A percentile compares a stretch with the other conserved stretches of the same genome.
These are phyloP conservation scores for Tripidium arundinaceum DNA, from an alignment of 202 grass and related monocot species.

Conservation along the genomic window DNA sequence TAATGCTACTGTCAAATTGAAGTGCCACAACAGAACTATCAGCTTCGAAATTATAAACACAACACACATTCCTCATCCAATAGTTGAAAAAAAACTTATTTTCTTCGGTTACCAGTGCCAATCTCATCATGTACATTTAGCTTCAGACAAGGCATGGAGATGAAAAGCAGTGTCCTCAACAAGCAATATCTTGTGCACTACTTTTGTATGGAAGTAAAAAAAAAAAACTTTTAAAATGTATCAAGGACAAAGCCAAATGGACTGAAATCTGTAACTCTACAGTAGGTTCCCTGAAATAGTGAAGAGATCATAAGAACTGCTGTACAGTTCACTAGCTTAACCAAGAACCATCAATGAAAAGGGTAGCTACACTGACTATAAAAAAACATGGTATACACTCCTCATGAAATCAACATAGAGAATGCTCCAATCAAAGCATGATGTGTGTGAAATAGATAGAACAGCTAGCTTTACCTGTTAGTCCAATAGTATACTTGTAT, in stretches of 20 bases:
- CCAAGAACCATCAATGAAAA: not conserved
- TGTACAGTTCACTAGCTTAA: not conserved
- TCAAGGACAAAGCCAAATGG: not conserved
- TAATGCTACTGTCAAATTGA: too few relatives aligned
- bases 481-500: not conserved
- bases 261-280: not conserved
- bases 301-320: not conserved
- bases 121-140: not conserved
- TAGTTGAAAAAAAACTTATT: not conserved
- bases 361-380: not conserved
- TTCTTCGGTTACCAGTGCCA: not conserved
- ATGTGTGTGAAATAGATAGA: not conserved
- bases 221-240: not conserved
- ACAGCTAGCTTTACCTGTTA: slow-evolving; percentile 6
- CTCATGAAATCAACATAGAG: not conserved
- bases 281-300: not conserved
- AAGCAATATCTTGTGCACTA: not conserved
- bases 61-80: not conserved
- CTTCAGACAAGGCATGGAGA: not conserved
- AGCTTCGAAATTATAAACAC: not conserved
- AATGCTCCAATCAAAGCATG: not conserved
- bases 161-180: not conserved
- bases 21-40: not conserved
- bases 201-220: not conserved
- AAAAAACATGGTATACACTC: not conserved